phyloP scores from a whole-genome alignment of 345 rosid genomes.

The Boechera retrofracta region DNA sequence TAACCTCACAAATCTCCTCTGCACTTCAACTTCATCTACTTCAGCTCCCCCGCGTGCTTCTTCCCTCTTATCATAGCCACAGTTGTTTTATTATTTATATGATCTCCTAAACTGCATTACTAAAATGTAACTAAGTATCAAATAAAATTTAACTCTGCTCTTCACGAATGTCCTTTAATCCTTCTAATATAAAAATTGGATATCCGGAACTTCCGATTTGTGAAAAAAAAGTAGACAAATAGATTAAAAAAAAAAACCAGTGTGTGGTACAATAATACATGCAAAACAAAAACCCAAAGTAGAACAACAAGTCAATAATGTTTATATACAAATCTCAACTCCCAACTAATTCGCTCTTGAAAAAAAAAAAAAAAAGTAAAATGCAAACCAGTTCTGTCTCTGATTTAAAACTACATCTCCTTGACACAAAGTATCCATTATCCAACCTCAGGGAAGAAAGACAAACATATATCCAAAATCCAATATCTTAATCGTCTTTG shows the following conservation, averaged over 20 bases:
- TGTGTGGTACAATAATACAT: constrained; percentile 30
- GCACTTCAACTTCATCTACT: no score
- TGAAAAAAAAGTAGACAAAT: neutral
- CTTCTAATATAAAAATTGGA: no score
- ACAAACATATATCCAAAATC: constrained; percentile 15
- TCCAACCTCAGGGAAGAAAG: neutral
- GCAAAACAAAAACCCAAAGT: constrained; percentile 27
- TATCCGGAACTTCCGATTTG: no score
- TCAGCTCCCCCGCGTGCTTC: no score
- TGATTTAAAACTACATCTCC: constrained; percentile 20
- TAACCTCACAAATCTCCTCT: no score
- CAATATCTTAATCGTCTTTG: constrained; percentile 48
- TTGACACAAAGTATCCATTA: neutral
- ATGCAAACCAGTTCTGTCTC: constrained; percentile 33
- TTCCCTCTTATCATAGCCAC: no score
- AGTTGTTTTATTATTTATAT: neutral
- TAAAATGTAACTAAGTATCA: neutral
- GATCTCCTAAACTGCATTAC: neutral
- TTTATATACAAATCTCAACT: constrained; percentile 41
- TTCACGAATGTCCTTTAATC: neutral
- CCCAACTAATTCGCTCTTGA: constrained; percentile 14
- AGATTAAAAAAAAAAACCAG: neutral
- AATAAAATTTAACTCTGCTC: neutral
- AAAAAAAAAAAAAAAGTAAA: constrained; percentile 7
- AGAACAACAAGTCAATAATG: constrained; percentile 29